Evolutionary conservation across 2,329 filamentous ascomycete species (phyloP), one percentile per base, ranked within the genome.

Genomic region (Colletotrichum sp.): DNA sequence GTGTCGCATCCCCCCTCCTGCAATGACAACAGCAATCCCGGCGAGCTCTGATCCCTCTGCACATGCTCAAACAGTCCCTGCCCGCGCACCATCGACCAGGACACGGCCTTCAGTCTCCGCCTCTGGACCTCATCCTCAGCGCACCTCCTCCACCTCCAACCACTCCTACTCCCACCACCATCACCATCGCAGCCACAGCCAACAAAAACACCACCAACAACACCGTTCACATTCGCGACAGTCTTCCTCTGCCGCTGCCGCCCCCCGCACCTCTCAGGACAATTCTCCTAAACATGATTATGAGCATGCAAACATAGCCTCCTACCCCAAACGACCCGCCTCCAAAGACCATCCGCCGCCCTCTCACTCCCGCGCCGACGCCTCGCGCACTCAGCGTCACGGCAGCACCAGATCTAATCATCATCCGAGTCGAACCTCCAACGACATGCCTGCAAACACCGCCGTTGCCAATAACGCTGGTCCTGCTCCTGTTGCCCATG

Each of bases 251-350:
- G 16, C 63, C 13, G 38, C 52, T 26, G 68, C 61, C 36, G 38
- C 69, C 43, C 32, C 21, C 16, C 86, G 85, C 77, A 84, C 86
- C 75, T 80, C 84, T 63, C 85, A 87, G 77, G 85, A 89, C 71
- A 79, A 85, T 58, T 79, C 86, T 68, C 86, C 87, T 70, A 92
- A 93, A 81, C 89, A 93, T 83, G 94, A 97, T 85, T 93, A 92
- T 87, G 95, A 96, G 85, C 90, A 92, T 80, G 88, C 90, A 80
- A 93, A 93, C 87, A 84, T 94, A 86, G 90, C 91, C 80, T 87
- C 90, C 69, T 86, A 91, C 86, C 79, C 89, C 88, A 85, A 92
- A 90, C 90, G 92, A 85, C 92, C 89, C 86, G 89, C 91, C 75
- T 94, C 92, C 80, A 90, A 89, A 82, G 93, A 95, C 81, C 88